A percentile compares a stretch with the other conserved stretches of the same genome.
phyloP scores from a whole-genome alignment of 2,329 filamentous ascomycete species.

The Aspergillus quadricinctus region DNA sequence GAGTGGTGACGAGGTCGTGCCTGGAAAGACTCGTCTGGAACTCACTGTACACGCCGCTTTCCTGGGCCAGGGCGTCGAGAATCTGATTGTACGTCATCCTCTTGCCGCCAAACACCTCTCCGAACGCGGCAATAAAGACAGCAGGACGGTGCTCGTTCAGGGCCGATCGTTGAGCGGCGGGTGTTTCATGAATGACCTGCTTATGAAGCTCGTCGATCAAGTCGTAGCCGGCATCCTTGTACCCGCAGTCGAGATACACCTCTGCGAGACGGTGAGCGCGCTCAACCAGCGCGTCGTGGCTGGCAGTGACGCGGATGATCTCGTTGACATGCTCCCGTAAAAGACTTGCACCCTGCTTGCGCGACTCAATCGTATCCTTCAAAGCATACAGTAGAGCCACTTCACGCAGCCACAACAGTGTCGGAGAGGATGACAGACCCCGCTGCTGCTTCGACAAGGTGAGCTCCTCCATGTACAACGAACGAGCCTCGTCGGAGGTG shows the following conservation, averaged over 20 bases:
- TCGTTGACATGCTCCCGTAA: slow-evolving; percentile 41
- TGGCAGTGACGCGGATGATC: slow-evolving; percentile 38
- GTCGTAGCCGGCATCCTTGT: slow-evolving; percentile 38
- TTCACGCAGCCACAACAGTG: slow-evolving; percentile 42
- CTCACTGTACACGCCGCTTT: slow-evolving; percentile 40
- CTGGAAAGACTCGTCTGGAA: slow-evolving; percentile 32
- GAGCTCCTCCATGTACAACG: slow-evolving; percentile 42
- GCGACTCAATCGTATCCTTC: slow-evolving; percentile 36
- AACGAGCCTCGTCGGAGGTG: slow-evolving; percentile 35
- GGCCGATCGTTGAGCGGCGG: slow-evolving; percentile 21
- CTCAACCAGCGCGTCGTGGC: slow-evolving; percentile 43
- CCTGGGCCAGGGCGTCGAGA: slow-evolving; percentile 41
- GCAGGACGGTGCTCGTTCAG: slow-evolving; percentile 36
- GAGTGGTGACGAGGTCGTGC: slow-evolving; percentile 30
- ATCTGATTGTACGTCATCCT: slow-evolving; percentile 36
- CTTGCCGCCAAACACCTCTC: slow-evolving; percentile 38
- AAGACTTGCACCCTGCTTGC: slow-evolving; percentile 34
- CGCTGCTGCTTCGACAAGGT: slow-evolving; percentile 41
- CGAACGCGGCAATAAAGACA: slow-evolving; percentile 45
- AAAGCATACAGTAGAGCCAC: slow-evolving; percentile 42
- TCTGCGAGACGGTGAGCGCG: slow-evolving; percentile 45
- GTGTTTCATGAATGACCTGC: slow-evolving; percentile 47
- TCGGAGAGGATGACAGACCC: slow-evolving; percentile 46
- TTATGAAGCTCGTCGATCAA: slow-evolving; percentile 47
- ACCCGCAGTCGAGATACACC: slow-evolving; percentile 43